Evolutionary conservation across 2,329 filamentous ascomycete genomes (phyloP), one percentile per base, ranked within the genome.

Genomic region (Clonostachys rosea): DNA sequence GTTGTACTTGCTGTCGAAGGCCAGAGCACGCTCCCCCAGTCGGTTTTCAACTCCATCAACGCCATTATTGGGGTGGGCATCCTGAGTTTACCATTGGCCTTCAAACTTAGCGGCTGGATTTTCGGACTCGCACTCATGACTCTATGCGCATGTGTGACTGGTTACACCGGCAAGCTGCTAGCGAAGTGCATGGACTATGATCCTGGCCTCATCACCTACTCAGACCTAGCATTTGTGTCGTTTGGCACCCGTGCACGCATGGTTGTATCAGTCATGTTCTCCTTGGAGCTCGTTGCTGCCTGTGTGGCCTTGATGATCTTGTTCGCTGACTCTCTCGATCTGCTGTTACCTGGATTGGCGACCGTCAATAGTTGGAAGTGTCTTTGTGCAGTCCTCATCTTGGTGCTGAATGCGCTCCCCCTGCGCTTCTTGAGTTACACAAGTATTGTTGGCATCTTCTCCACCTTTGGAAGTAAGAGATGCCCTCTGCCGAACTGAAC

Each of bases 31-130:
- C 75, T 97, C 14, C 91, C 91, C 1, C 92, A 97, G 70, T 97
- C 92, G 7, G 80, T 96, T 52, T 95, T 97, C 75, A 99, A 99
- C 68, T 95, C 90, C 4, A 92, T 92, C 62, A 96, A 96, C 53
- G 89, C 95, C 44, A 72, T 96, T 49, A 92, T 96, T 51, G 91
- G 91, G 14, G 86, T 99, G 33, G 92, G 92, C 1, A 71, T 99
- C 33, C 76, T 99, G 44, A 95, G 89, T 65, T 73, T 99, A 46
- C 94, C 92, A 6, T 78, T 97, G 60, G 92, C 89, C 6, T 74
- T 97, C 58, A 89, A 85, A 58, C 91, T 95, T 64, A 84, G 89
- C 12, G 92, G 91, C 44, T 96, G 91, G 91, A 67, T 96, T 39
- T 81, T 90, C 51, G 94, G 94, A 45, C 76, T 95, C 59, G 52